Percentiles rank a stretch among this genome's conserved stretches.
These are phyloP conservation scores for Evansstolkia leycettana DNA, from an alignment of 495 filamentous ascomycete species.

Conservation along the genomic window DNA sequence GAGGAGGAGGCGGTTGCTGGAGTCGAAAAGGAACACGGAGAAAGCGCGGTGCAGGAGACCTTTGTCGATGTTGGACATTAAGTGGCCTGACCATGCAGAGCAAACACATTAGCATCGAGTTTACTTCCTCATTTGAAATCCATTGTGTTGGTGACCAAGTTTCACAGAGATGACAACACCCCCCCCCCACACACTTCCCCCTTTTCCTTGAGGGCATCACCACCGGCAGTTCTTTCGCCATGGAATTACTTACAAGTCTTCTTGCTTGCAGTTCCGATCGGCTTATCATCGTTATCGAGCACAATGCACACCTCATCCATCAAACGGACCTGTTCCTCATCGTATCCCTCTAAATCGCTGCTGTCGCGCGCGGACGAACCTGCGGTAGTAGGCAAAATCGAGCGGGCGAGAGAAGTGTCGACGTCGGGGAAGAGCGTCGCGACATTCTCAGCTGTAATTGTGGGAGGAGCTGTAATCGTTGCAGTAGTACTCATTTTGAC, in stretches of 20 bases:
- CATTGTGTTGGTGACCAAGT: background rate
- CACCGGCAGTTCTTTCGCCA: background rate
- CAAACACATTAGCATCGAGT: too few species aligned
- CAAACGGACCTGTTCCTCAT: constrained; percentile 91
- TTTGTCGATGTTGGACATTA: constrained; percentile 96
- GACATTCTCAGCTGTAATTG: constrained; percentile 75
- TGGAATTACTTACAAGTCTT: constrained; percentile 65
- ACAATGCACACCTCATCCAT: constrained; percentile 99
- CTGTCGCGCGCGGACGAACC: constrained; percentile 20
- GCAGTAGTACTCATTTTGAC: constrained; percentile 39
- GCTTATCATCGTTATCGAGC: constrained; percentile 77
- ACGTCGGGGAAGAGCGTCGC: constrained; percentile 90
- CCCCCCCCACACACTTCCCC: constrained; percentile 2
- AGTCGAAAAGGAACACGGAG: constrained; percentile 94
- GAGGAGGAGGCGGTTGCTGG: constrained; percentile 74
- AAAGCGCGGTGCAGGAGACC: constrained; percentile 95
- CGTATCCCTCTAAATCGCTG: constrained; percentile 64
- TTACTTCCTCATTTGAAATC: background rate
- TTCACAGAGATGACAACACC: background rate
- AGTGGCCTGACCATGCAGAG: constrained; percentile 74
- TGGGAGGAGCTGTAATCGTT: constrained; percentile 22
- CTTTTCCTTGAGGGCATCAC: constrained; percentile 1
- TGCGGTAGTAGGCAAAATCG: constrained; percentile 39
- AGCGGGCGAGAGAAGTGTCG: constrained; percentile 62
- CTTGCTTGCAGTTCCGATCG: constrained; percentile 96